Percentiles rank a stretch among this genome's conserved stretches.
Evolutionary conservation across 2,329 filamentous ascomycete genomes (phyloP).

Genomic region (Neofusicoccum parvum): DNA sequence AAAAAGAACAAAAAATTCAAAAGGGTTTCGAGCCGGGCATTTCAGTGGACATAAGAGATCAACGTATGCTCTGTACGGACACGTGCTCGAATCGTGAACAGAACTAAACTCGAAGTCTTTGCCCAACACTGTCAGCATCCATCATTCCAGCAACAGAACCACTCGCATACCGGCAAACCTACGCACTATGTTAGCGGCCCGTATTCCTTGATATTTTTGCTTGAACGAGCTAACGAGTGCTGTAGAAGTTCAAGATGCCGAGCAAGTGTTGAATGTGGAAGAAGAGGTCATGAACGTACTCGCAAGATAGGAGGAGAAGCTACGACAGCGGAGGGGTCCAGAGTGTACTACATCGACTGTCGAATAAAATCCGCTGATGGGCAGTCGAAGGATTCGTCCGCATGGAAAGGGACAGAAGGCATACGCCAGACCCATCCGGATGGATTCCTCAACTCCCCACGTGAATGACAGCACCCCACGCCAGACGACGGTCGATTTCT

Average conservation of each 20-base stretch:
- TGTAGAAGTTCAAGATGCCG: constrained; percentile 82
- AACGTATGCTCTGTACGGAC: too few relatives aligned
- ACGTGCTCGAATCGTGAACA: too few relatives aligned
- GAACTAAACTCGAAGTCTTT: too few relatives aligned
- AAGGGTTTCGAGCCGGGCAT: too few relatives aligned
- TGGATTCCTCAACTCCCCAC: background rate
- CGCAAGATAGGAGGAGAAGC: constrained; percentile 89
- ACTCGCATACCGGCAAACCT: too few relatives aligned
- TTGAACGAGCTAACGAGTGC: constrained; percentile 39
- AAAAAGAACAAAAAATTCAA: too few relatives aligned
- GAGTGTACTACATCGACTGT: constrained; percentile 54
- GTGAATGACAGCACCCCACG: background rate
- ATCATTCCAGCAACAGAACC: too few relatives aligned
- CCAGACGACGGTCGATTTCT: too few relatives aligned
- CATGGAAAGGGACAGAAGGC: background rate
- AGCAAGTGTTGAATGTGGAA: constrained; percentile 87
- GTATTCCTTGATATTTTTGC: too few relatives aligned
- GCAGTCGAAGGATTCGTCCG: background rate
- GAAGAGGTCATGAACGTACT: constrained; percentile 90
- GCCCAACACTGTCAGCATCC: too few relatives aligned
- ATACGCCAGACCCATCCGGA: background rate
- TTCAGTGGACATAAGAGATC: too few relatives aligned
- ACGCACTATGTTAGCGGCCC: too few relatives aligned
- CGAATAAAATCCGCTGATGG: constrained; percentile 25
- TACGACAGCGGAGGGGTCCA: constrained; percentile 61